These are phyloP conservation scores for Xylogone sp. DNA, from an alignment of 2,329 filamentous ascomycete species.

Conservation along the genomic window DNA sequence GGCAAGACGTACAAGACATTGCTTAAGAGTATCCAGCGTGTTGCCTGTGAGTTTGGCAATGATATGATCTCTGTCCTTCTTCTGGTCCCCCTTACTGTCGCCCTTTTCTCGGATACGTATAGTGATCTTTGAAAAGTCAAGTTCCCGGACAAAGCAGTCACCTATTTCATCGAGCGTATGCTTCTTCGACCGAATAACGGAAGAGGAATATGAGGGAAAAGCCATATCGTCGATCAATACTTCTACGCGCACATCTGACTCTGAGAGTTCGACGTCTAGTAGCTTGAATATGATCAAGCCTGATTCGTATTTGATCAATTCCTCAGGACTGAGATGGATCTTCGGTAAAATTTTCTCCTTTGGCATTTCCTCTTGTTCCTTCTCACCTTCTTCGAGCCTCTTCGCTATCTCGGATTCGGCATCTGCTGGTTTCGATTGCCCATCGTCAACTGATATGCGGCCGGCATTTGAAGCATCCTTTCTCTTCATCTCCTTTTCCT, in stretches of 20 bases:
- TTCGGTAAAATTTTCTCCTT: slow-evolving; percentile 61
- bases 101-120: slow-evolving; percentile 79
- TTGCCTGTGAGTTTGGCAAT: slow-evolving; percentile 81
- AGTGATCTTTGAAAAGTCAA: slow-evolving; percentile 94
- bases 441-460: slow-evolving; percentile 20
- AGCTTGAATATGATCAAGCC: slow-evolving; percentile 93
- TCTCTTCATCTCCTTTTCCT: slow-evolving; percentile 32
- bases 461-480: slow-evolving; percentile 20
- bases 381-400: slow-evolving; percentile 25
- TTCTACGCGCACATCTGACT: slow-evolving; percentile 74
- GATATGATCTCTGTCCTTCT: slow-evolving; percentile 65
- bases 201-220: slow-evolving; percentile 83
- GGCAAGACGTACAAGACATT: slow-evolving; percentile 66
- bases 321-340: slow-evolving; percentile 72
- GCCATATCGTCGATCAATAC: slow-evolving; percentile 92
- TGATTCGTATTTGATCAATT: slow-evolving; percentile 82
- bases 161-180: slow-evolving; percentile 87
- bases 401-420: slow-evolving; percentile 18
- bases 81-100: slow-evolving; percentile 65
- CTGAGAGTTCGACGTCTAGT: slow-evolving; percentile 80
- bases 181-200: slow-evolving; percentile 64
- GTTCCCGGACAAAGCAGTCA: slow-evolving; percentile 91
- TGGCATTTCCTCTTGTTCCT: slow-evolving; percentile 40
- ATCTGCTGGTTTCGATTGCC: slow-evolving; percentile 5
- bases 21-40: slow-evolving; percentile 82